Evolutionary conservation across 176 grass and related monocot genomes (phyloP).

Genomic region (Carex pumila): DNA sequence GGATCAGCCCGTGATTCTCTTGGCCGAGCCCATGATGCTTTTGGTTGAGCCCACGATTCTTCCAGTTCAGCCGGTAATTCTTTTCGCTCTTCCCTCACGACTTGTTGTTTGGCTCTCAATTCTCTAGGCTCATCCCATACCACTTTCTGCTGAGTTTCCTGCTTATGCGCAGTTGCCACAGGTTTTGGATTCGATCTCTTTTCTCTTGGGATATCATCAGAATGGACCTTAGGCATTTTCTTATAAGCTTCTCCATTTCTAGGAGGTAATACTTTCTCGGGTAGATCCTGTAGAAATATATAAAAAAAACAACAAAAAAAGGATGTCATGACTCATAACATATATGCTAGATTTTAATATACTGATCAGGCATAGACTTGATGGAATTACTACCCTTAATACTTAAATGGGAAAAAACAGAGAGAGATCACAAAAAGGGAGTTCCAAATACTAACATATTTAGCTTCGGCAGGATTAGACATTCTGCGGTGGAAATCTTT

Average conservation of each 20-base stretch:
- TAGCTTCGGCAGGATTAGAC: constrained; percentile 36
- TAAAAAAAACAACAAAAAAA: neutral
- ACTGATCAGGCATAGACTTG: neutral
- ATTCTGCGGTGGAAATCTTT: constrained; percentile 34
- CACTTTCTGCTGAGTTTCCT: neutral
- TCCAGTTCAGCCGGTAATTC: constrained; percentile 19
- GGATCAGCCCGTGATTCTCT: constrained; percentile 22
- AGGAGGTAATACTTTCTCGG: neutral
- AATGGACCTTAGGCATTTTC: neutral
- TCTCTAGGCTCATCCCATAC: neutral
- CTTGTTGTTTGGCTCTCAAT: constrained; percentile 41
- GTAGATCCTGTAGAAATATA: constrained; percentile 21
- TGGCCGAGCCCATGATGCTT: constrained; percentile 23
- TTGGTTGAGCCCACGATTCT: constrained; percentile 28
- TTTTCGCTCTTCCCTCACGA: constrained; percentile 29
- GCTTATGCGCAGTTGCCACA: neutral
- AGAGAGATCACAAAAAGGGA: neutral
- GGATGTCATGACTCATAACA: neutral
- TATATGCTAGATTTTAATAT: neutral
- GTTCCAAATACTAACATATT: constrained; percentile 37
- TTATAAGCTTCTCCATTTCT: constrained; percentile 20
- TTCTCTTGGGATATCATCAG: constrained; percentile 17
- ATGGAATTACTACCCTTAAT: neutral
- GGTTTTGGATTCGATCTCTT: neutral
- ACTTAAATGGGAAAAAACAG: neutral